These are phyloP conservation scores for Ampelomyces quisqualis DNA, from an alignment of 2,329 filamentous ascomycete species.

Conservation along the genomic window DNA sequence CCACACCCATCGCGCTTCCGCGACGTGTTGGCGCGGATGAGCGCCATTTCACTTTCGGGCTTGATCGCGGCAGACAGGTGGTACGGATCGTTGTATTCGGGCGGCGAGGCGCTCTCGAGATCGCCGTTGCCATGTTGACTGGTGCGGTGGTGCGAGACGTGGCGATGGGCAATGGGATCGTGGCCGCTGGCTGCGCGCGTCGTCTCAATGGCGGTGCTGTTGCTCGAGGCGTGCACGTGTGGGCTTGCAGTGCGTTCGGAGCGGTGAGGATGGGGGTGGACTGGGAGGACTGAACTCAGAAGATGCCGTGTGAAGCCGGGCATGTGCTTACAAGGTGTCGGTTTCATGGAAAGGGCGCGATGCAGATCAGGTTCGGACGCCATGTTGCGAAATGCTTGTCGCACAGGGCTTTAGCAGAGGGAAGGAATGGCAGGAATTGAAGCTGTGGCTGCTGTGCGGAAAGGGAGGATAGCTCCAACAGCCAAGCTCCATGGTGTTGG, in stretches of 20 bases:
- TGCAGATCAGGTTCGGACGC: conserved; percentile 50
- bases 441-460: neutral
- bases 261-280: conserved; percentile 34
- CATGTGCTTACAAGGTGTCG: conserved; percentile 39
- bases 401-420: neutral
- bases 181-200: conserved; percentile 25
- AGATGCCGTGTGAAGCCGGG: neutral
- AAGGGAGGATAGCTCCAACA: neutral
- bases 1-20: conserved; percentile 65
- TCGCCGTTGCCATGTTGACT: conserved; percentile 33
- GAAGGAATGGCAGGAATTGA: neutral
- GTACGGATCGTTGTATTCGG: conserved; percentile 75
- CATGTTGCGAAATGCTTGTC: conserved; percentile 21
- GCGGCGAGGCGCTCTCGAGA: conserved; percentile 54
- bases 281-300: neutral
- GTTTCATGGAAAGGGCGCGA: conserved; percentile 51
- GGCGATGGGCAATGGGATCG: conserved; percentile 39
- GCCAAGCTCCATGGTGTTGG: conserved; percentile 4
- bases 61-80: conserved; percentile 77
- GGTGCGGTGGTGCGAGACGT: conserved; percentile 31
- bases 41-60: conserved; percentile 70
- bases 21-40: conserved; percentile 77
- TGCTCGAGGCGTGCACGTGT: conserved; percentile 31
- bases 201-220: conserved; percentile 46
- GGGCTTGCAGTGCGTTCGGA: conserved; percentile 34